These are phyloP conservation scores for Striga hermonthica DNA, from an alignment of 305 asterid genomes.

Conservation along the genomic window DNA sequence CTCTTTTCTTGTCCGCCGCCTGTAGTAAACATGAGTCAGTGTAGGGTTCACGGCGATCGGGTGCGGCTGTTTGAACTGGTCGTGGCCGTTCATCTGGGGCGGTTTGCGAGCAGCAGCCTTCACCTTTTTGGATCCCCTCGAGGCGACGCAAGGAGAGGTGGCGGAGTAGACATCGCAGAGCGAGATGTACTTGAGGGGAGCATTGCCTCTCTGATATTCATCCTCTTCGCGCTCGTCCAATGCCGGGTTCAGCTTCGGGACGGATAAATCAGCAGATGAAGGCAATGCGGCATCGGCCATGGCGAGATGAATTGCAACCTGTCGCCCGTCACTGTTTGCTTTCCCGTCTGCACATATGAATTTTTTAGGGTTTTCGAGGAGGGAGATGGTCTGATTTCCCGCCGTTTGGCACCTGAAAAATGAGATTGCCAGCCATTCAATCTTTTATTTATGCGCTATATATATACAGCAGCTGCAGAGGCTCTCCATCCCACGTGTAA, in stretches of 20 bases:
- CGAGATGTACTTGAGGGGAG: constrained; percentile 62
- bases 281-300: constrained; percentile 39
- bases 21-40: constrained; percentile 45
- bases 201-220: constrained; percentile 40
- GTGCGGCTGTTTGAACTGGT: constrained; percentile 32
- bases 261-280: constrained; percentile 29
- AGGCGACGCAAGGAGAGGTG: constrained; percentile 63
- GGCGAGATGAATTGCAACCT: constrained; percentile 11
- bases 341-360: not conserved
- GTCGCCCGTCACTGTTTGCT: not conserved
- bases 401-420: constrained; percentile 43
- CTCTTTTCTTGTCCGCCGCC: constrained; percentile 51
- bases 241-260: constrained; percentile 35
- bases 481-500: not conserved
- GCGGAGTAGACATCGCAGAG: constrained; percentile 90
- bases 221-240: constrained; percentile 47
- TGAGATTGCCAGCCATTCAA: constrained; percentile 19
- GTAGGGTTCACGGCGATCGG: constrained; percentile 26
- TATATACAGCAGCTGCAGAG: constrained; percentile 4
- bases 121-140: constrained; percentile 73
- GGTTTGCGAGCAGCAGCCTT: constrained; percentile 61
- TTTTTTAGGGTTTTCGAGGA: constrained; percentile 46
- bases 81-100: constrained; percentile 34
- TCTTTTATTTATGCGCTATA: too few species aligned
- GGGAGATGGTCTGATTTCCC: constrained; percentile 37